These are phyloP conservation scores for Kalaharituber pfeilii DNA, from an alignment of 2,329 filamentous ascomycete species.

Conservation along the genomic window DNA sequence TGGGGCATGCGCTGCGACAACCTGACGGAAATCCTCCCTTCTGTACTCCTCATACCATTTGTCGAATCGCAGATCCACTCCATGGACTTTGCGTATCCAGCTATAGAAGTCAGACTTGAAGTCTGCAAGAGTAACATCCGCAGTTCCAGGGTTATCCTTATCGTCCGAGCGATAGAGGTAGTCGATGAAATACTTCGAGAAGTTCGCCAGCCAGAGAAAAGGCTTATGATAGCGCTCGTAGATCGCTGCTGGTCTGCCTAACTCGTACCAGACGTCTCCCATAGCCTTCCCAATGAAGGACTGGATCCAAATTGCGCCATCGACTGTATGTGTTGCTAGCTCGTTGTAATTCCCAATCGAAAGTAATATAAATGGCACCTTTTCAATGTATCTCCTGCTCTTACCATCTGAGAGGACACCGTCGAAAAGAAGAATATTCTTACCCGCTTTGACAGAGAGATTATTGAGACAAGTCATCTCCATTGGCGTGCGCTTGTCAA, in stretches of 20 bases:
- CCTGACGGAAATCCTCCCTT: constrained; percentile 43
- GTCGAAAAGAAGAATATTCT: constrained; percentile 32
- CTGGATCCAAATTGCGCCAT: constrained; percentile 45
- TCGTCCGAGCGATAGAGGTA: constrained; percentile 33
- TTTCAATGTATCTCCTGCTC: constrained; percentile 7
- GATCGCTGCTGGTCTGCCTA: constrained; percentile 38
- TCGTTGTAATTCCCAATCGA: constrained; percentile 51
- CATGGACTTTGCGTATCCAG: constrained; percentile 39
- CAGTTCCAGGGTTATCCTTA: constrained; percentile 14
- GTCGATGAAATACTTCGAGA: constrained; percentile 56
- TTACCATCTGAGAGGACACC: constrained; percentile 34
- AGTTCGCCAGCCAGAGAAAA: constrained; percentile 53
- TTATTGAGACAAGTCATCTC: constrained; percentile 11
- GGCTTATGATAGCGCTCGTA: constrained; percentile 45
- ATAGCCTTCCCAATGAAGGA: constrained; percentile 29
- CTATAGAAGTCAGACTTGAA: constrained; percentile 41
- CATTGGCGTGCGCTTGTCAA: constrained; percentile 19
- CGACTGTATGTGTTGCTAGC: constrained; percentile 31
- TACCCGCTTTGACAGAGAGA: constrained; percentile 9
- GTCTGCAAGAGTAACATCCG: constrained; percentile 34
- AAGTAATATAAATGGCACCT: constrained; percentile 39
- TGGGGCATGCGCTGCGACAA: constrained; percentile 40
- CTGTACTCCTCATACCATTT: constrained; percentile 37
- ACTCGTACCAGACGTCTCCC: constrained; percentile 44
- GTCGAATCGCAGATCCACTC: constrained; percentile 29